A percentile compares a stretch with the other conserved stretches of the same genome.
phyloP scores from a whole-genome alignment of 768 basidiomycete genomes.

The Trametes coccinea region DNA sequence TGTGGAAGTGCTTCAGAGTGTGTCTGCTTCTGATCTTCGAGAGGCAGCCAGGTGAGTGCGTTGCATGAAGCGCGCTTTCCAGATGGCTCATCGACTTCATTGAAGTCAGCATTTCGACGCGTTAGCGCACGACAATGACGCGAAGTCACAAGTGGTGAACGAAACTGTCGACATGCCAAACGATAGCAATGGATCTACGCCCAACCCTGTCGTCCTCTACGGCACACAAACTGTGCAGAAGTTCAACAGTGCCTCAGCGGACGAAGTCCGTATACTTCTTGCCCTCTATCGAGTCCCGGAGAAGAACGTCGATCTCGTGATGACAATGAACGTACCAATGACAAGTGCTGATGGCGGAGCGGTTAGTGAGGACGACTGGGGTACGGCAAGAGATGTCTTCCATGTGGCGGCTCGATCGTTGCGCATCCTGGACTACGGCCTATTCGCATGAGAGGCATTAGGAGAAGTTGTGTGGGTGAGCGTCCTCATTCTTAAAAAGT shows the following conservation, averaged over 20 bases:
- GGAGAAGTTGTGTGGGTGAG: background rate
- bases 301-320: slow-evolving; percentile 78
- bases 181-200: slow-evolving; percentile 44
- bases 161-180: slow-evolving; percentile 42
- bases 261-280: slow-evolving; percentile 75
- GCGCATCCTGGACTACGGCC: slow-evolving; percentile 25
- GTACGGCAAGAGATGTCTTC: slow-evolving; percentile 13
- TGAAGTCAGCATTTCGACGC: slow-evolving; percentile 90
- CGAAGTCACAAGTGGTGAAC: slow-evolving; percentile 50
- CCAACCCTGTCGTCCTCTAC: slow-evolving; percentile 57
- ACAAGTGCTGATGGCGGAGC: slow-evolving; percentile 46
- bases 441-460: slow-evolving; percentile 21
- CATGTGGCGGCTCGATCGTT: slow-evolving; percentile 20
- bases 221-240: slow-evolving; percentile 78
- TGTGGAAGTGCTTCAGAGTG: slow-evolving; percentile 80
- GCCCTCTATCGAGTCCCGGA: slow-evolving; percentile 76
- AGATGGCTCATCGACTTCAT: slow-evolving; percentile 3
- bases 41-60: slow-evolving; percentile 66
- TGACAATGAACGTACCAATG: slow-evolving; percentile 80
- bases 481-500: too few species aligned
- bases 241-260: slow-evolving; percentile 61
- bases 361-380: slow-evolving; percentile 30
- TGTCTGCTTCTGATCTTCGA: slow-evolving; percentile 51
- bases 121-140: slow-evolving; percentile 88
- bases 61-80: background rate